Evolutionary conservation across 2,329 filamentous ascomycete genomes (phyloP).

Genomic region (Pyricularia sp.): DNA sequence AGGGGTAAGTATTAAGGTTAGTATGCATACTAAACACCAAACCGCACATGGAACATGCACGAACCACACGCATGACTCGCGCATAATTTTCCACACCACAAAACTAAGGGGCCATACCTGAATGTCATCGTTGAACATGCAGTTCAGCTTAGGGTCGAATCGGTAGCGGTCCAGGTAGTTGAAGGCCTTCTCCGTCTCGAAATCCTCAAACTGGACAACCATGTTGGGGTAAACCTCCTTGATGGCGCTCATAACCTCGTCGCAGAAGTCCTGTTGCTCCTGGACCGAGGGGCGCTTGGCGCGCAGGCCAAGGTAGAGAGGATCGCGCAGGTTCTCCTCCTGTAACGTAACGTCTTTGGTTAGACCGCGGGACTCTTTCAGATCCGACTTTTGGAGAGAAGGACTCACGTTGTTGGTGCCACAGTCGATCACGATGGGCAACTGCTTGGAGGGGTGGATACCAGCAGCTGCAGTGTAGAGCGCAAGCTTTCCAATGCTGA

Average conservation of each 20-base stretch:
- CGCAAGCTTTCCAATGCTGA: constrained; percentile 88
- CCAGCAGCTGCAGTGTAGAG: constrained; percentile 93
- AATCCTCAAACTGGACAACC: constrained; percentile 91
- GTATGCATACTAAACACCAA: background rate
- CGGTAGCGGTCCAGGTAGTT: constrained; percentile 84
- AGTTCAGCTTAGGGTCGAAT: constrained; percentile 53
- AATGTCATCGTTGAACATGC: constrained; percentile 95
- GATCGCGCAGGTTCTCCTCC: constrained; percentile 51
- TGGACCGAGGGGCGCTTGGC: constrained; percentile 64
- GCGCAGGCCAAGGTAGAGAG: constrained; percentile 80
- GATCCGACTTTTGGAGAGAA: background rate
- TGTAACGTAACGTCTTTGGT: background rate
- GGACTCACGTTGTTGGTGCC: constrained; percentile 42
- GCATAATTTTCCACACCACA: background rate
- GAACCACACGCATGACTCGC: no score
- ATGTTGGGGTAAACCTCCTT: constrained; percentile 56
- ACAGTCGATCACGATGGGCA: constrained; percentile 53
- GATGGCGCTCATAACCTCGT: constrained; percentile 90
- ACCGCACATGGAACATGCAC: no score
- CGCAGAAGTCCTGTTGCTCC: constrained; percentile 83
- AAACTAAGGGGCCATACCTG: constrained; percentile 20
- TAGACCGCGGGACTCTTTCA: background rate
- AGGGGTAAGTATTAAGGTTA: background rate
- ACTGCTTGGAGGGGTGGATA: constrained; percentile 79
- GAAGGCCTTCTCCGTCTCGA: constrained; percentile 87